Evolutionary conservation across 805 yeast genomes (phyloP).

Genomic region (Saccharomyces paradoxus): DNA sequence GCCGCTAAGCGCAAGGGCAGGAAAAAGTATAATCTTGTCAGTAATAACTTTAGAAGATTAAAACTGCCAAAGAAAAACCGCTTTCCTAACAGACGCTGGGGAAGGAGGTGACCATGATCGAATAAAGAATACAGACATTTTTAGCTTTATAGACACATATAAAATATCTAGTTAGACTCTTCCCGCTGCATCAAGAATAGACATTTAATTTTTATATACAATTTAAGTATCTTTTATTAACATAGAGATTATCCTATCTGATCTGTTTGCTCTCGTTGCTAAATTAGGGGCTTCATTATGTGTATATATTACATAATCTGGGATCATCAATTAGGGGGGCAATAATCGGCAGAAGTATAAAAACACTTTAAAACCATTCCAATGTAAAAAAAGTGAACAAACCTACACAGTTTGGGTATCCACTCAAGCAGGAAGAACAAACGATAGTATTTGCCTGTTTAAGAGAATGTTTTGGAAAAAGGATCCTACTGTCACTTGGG

Average conservation of each 20-base stretch:
- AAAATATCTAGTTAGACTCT: no score
- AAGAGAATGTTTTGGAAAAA: not conserved
- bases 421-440: not conserved
- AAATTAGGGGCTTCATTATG: no score
- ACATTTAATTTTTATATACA: no score
- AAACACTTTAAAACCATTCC: not conserved
- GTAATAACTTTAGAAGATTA: conserved; percentile 44
- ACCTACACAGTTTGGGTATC: not conserved
- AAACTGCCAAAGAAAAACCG: conserved; percentile 43
- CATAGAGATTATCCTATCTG: not conserved
- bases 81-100: conserved; percentile 36
- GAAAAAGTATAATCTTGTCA: conserved; percentile 31
- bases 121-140: not conserved
- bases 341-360: not conserved
- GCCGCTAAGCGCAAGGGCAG: conserved; percentile 12
- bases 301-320: not conserved
- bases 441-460: not conserved
- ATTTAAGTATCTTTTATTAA: no score
- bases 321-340: not conserved
- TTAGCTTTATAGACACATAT: not conserved
- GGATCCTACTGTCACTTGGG: conserved; percentile 3
- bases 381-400: not conserved
- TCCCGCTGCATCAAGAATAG: no score
- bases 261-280: no score
- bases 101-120: conserved; percentile 12